These are phyloP conservation scores for Corylus heterophylla DNA, from an alignment of 306 rosid genomes.

Conservation along the genomic window DNA sequence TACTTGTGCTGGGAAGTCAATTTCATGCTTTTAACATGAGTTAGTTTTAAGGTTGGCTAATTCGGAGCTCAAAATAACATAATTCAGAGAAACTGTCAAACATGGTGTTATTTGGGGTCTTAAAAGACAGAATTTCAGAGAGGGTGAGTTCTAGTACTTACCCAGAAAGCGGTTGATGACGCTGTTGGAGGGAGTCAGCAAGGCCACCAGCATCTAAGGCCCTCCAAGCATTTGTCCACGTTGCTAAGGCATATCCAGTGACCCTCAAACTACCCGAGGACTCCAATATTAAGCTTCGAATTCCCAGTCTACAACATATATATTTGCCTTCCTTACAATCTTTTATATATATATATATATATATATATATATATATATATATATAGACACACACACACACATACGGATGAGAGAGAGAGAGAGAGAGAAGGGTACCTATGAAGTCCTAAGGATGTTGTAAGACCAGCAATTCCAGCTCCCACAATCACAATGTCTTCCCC, in stretches of 20 bases:
- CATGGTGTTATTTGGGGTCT: too few relatives aligned
- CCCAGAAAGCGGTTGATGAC: constrained; percentile 48
- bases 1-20: neutral
- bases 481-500: constrained; percentile 67
- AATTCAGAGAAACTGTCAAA: too few relatives aligned
- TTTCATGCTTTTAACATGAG: too few relatives aligned
- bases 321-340: too few relatives aligned
- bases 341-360: too few relatives aligned
- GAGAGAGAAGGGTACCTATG: constrained; percentile 29
- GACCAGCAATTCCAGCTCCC: constrained; percentile 85
- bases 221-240: constrained; percentile 74
- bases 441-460: constrained; percentile 66
- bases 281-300: constrained; percentile 63
- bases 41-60: too few relatives aligned
- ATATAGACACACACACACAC: too few relatives aligned
- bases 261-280: constrained; percentile 51
- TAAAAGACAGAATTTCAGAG: neutral
- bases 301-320: constrained; percentile 42
- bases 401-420: neutral
- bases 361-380: too few relatives aligned
- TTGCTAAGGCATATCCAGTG: constrained; percentile 54
- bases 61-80: too few relatives aligned
- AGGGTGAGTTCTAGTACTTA: constrained; percentile 2
- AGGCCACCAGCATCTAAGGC: constrained; percentile 70
- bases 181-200: constrained; percentile 48